Conservation (phyloP, 2,329 filamentous ascomycete species). For the Aschersonia sp. region DNA sequence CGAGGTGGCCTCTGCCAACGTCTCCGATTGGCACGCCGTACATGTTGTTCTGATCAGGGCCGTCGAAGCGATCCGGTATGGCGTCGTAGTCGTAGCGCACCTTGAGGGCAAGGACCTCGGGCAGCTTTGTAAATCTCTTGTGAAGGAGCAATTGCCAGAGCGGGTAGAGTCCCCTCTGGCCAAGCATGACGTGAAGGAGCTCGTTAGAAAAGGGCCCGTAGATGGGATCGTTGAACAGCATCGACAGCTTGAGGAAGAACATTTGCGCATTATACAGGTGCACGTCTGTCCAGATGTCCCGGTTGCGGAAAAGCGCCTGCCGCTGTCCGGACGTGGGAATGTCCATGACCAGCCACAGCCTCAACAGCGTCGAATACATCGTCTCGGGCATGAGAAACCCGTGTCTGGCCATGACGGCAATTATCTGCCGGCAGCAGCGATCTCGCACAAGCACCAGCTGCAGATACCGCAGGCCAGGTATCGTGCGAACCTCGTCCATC, state of each 20-base stretch:
- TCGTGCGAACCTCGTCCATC: slow-evolving; percentile 23
- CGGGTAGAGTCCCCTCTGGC: slow-evolving; percentile 38
- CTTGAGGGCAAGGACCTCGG: slow-evolving; percentile 41
- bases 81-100: slow-evolving; percentile 40
- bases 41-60: slow-evolving; percentile 16
- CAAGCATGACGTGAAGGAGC: slow-evolving; percentile 43
- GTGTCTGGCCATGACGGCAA: slow-evolving; percentile 41
- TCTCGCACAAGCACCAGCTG: slow-evolving; percentile 49
- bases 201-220: slow-evolving; percentile 33
- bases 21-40: slow-evolving; percentile 36
- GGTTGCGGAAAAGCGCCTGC: slow-evolving; percentile 35
- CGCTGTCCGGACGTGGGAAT: slow-evolving; percentile 41
- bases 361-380: slow-evolving; percentile 36
- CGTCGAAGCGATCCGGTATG: slow-evolving; percentile 13
- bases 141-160: slow-evolving; percentile 46
- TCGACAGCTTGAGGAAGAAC: slow-evolving; percentile 58
- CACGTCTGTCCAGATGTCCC: slow-evolving; percentile 36
- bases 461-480: slow-evolving; percentile 54
- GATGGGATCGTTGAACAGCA: slow-evolving; percentile 52
- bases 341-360: slow-evolving; percentile 64
- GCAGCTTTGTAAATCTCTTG: slow-evolving; percentile 29
- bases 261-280: slow-evolving; percentile 48
- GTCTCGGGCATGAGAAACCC: slow-evolving; percentile 40
- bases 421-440: slow-evolving; percentile 42
- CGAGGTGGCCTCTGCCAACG: slow-evolving; percentile 36